Conservation (phyloP, 345 rosid genomes). For the Brassica nigra region DNA sequence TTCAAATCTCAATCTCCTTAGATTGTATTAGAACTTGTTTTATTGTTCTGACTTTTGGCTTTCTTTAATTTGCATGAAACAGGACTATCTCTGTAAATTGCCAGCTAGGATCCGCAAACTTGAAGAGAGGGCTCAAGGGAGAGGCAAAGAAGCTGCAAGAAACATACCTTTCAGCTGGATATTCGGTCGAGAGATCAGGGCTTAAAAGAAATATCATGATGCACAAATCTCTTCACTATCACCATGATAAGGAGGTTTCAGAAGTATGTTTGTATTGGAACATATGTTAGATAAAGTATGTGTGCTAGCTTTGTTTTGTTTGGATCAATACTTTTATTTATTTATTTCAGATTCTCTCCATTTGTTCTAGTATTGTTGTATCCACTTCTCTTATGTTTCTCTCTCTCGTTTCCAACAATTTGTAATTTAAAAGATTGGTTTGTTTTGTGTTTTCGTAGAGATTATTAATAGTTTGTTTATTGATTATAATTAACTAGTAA, state of each 20-base stretch:
- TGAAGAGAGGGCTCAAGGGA: conserved; percentile 53
- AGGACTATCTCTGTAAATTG: conserved; percentile 50
- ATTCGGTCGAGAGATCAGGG: conserved; percentile 44
- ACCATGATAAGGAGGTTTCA: conserved; percentile 2
- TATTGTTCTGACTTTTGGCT: not conserved
- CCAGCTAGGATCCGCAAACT: conserved; percentile 49
- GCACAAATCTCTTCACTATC: conserved; percentile 10
- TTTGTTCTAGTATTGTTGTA: not conserved
- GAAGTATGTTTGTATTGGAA: conserved; percentile 17
- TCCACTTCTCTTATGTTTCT: not conserved
- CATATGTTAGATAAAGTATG: conserved; percentile 23
- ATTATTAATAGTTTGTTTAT: not conserved
- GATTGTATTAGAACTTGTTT: not conserved
- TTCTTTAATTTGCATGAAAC: conserved; percentile 13
- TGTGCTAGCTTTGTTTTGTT: not conserved
- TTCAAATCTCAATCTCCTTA: not conserved
- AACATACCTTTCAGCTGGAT: conserved; percentile 57
- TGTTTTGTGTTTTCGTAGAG: not conserved
- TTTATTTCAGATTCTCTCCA: not conserved
- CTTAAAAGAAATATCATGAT: conserved; percentile 21
- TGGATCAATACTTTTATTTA: not conserved
- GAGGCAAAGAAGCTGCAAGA: conserved; percentile 45
- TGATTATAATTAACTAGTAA: not conserved
- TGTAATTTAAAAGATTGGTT: not conserved
- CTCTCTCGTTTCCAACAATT: not conserved